phyloP scores from a whole-genome alignment of 768 basidiomycete genomes.

The Lactarius psammicola region DNA sequence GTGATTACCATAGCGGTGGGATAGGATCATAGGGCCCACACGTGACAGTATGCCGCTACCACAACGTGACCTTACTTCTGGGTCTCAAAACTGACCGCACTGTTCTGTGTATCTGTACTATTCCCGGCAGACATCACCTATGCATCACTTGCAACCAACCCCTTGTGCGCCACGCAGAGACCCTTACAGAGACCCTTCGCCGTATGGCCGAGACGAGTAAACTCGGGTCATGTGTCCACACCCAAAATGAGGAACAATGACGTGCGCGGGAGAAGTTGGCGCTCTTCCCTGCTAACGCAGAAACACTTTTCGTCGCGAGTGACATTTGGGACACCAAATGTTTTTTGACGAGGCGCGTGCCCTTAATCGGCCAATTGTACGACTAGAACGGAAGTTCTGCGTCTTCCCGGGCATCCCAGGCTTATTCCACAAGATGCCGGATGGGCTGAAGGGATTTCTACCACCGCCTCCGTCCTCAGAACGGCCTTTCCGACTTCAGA shows the following conservation, averaged over 20 bases:
- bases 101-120: background rate
- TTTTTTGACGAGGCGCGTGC: too few species aligned
- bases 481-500: slow-evolving; percentile 75
- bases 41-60: slow-evolving; percentile 63
- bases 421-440: slow-evolving; percentile 80
- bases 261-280: slow-evolving; percentile 86
- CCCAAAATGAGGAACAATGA: slow-evolving; percentile 71
- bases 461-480: slow-evolving; percentile 73
- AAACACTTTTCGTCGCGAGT: slow-evolving; percentile 73
- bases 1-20: slow-evolving; percentile 89
- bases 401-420: slow-evolving; percentile 89
- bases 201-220: slow-evolving; percentile 69
- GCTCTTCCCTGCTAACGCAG: slow-evolving; percentile 74
- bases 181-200: too few species aligned
- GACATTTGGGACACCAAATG: slow-evolving; percentile 73
- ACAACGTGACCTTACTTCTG: background rate
- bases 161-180: slow-evolving; percentile 72
- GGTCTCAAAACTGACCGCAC: background rate
- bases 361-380: slow-evolving; percentile 68
- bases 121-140: slow-evolving; percentile 84
- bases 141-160: slow-evolving; percentile 69
- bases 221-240: slow-evolving; percentile 52
- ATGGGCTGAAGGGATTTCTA: slow-evolving; percentile 67
- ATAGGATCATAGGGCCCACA: slow-evolving; percentile 91
- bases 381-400: slow-evolving; percentile 82